A percentile compares a stretch with the other conserved stretches of the same genome.
Evolutionary conservation across 2,329 filamentous ascomycete genomes (phyloP).

Genomic region (Fusarium sambucinum): DNA sequence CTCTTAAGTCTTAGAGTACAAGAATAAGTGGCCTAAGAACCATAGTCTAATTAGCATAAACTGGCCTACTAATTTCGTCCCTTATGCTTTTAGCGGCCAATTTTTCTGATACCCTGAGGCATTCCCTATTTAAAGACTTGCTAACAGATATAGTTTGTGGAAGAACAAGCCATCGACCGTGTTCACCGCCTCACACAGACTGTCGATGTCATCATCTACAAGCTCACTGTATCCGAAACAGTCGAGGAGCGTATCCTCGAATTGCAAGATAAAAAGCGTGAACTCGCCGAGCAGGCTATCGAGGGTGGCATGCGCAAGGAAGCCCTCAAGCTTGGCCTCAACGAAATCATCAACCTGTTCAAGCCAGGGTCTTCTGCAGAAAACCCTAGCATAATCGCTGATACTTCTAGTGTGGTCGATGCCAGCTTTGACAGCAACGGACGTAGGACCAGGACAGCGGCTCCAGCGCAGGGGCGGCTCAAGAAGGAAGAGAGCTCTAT

Average conservation of each 20-base stretch:
- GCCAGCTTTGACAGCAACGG: constrained; percentile 34
- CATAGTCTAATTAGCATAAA: too few relatives aligned
- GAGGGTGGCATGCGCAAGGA: constrained; percentile 81
- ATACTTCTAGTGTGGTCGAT: constrained; percentile 30
- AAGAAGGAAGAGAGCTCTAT: constrained; percentile 38
- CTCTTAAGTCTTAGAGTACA: too few relatives aligned
- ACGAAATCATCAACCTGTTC: constrained; percentile 94
- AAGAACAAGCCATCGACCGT: constrained; percentile 98
- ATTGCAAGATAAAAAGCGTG: constrained; percentile 92
- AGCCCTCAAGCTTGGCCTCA: constrained; percentile 86
- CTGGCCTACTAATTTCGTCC: constrained; percentile 29
- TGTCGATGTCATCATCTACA: constrained; percentile 93
- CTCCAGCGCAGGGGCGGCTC: constrained; percentile 43
- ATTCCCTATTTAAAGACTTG: background rate
- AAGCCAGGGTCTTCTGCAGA: constrained; percentile 65
- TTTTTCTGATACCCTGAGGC: too few relatives aligned
- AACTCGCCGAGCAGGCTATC: constrained; percentile 91
- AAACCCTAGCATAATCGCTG: constrained; percentile 32
- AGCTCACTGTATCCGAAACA: constrained; percentile 85
- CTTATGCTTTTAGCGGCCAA: background rate
- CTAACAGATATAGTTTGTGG: constrained; percentile 76
- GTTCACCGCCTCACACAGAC: constrained; percentile 99
- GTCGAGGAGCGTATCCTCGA: constrained; percentile 97
- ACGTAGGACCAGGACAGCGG: constrained; percentile 37
- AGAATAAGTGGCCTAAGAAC: too few relatives aligned